Base-by-base conservation (phyloP, 2,329 filamentous ascomycete genomes). In the Ceratocystis harringtonii region DNA sequence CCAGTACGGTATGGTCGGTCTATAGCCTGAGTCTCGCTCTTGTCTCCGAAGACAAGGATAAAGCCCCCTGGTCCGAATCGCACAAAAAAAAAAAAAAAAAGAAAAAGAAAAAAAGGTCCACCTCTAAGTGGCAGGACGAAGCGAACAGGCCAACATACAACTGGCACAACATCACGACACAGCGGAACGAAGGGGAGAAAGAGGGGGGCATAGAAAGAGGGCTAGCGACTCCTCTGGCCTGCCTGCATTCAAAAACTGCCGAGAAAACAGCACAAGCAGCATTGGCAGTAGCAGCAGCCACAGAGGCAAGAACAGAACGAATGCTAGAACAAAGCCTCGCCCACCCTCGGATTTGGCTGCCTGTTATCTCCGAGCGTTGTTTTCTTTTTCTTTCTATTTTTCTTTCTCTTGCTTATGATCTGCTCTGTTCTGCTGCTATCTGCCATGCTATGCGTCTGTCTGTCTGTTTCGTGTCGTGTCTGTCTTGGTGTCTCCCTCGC, bases 71-170 rank as follows among this genome's bases (percentile, higher is more conserved):
- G 36, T 41, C 1, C 36, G 10, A 41, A 41, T 41, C 10, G 36
- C 36, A 41, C 10, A 8, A 41, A 41, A 41, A 36, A 32, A 32
- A 8, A 32, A 7, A 7, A 32, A 32, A 32, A 32, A 32, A 32
- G 2, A 32, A 7, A 7, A 32, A 32, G 7, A 32, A 45, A 50
- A 19, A 58, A 32, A 58, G 17, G 52, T 5, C 52, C 52, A 19
- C 25, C 25, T 58, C 52, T 25, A 58, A 58, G 52, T n/a, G 52
- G 52, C 28, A 58, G 52, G 52, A 36, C 52, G 25, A 58, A 58
- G 52, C 52, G 52, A 58, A 58, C 52, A 22, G 2, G 45, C 45
- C 52, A 19, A n/a, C 52, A n/a, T 32, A 58, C 32, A 57, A 58
- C 52, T 19, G 28, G 28, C 28, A 58, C 17, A 58, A 58, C 25